Conservation (phyloP, 805 yeast genomes). For the Candida sakaeoensis region DNA sequence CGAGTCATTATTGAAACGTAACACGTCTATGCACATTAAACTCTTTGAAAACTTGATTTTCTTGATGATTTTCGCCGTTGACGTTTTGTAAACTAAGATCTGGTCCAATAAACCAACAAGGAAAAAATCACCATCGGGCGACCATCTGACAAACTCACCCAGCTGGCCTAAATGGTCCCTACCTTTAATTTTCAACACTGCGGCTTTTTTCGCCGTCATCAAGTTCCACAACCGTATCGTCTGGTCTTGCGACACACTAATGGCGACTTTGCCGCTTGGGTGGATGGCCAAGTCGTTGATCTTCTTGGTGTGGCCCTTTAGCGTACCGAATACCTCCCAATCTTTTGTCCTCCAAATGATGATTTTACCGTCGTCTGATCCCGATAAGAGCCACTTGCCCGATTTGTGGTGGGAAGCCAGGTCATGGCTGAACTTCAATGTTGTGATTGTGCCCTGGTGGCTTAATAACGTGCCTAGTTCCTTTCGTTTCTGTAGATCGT, state of each 20-base stretch:
- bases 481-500: conserved; percentile 89
- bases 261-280: conserved; percentile 84
- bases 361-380: conserved; percentile 86
- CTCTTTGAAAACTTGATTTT: conserved; percentile 52
- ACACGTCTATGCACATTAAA: conserved; percentile 64
- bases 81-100: conserved; percentile 61
- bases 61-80: conserved; percentile 53
- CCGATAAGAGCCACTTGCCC: conserved; percentile 90
- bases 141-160: conserved; percentile 68
- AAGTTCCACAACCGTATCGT: conserved; percentile 90
- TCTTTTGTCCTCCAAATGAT: conserved; percentile 94
- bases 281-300: conserved; percentile 86
- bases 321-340: conserved; percentile 87
- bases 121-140: conserved; percentile 62
- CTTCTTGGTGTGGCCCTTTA: conserved; percentile 86
- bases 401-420: conserved; percentile 31
- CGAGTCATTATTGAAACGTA: conserved; percentile 44
- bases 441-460: conserved; percentile 85
- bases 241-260: conserved; percentile 82
- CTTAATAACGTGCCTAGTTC: conserved; percentile 88
- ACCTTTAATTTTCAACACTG: conserved; percentile 68
- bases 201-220: conserved; percentile 95
- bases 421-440: conserved; percentile 66
- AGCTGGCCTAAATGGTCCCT: conserved; percentile 63
- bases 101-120: conserved; percentile 70